Conservation (phyloP, 371 early-diverging fungal genomes). For the Dichotomocladium elegans region DNA sequence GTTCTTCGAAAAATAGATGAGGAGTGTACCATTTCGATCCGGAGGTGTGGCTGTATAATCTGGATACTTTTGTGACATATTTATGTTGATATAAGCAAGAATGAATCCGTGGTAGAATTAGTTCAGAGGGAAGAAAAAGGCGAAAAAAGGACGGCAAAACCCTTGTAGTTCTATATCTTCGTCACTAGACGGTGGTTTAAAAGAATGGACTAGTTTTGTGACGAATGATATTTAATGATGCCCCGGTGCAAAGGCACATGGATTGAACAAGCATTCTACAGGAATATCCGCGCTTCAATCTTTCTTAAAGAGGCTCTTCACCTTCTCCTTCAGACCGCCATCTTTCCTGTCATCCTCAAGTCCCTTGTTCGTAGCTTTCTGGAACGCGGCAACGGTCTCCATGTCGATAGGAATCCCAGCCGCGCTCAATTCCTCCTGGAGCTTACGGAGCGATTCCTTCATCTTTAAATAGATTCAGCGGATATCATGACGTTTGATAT, state of each 20-base stretch:
- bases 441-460: constrained; percentile 16
- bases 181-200: too few relatives aligned
- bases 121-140: not conserved
- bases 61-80: not conserved
- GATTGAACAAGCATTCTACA: too few relatives aligned
- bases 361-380: constrained; percentile 20
- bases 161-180: too few relatives aligned
- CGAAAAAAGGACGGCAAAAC: not conserved
- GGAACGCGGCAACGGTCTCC: constrained; percentile 33
- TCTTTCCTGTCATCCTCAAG: constrained; percentile 7
- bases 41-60: constrained; percentile 11
- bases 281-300: too few relatives aligned
- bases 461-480: too few relatives aligned
- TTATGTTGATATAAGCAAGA: too few relatives aligned
- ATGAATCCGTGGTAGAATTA: too few relatives aligned
- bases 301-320: constrained; percentile 40
- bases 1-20: not conserved
- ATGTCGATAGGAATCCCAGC: constrained; percentile 43
- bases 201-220: too few relatives aligned
- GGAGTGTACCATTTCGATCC: not conserved
- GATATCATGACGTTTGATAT: not conserved
- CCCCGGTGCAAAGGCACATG: too few relatives aligned
- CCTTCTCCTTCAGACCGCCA: constrained; percentile 19
- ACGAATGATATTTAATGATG: not conserved
- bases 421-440: constrained; percentile 31